Evolutionary conservation across 805 yeast species (phyloP), one percentile per base, ranked within the genome.

Genomic region (Blastobotrys americana): DNA sequence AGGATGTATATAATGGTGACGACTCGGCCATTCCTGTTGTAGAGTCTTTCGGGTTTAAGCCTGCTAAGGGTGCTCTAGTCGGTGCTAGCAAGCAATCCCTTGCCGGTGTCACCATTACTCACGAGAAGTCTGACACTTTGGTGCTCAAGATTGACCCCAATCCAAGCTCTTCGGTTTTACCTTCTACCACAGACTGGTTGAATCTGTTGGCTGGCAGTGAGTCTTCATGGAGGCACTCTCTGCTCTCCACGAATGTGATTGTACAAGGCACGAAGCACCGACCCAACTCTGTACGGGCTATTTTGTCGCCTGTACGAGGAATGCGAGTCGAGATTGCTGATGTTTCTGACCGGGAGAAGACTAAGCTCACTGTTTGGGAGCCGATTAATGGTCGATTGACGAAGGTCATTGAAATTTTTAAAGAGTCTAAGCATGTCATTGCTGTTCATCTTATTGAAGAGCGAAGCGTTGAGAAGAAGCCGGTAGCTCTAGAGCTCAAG

Each of bases 191-290:
- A 15, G 69, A 69, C 44, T 93, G 98, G 98, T 78, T 84, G 59
- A 69, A 78, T 44, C 69, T 81, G 47, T 72, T 93, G 55, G 96
- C 96, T 45, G 97, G 97, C 51, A 61, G 74, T 43, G 61, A 72
- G 49, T 77, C 77, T 59, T 78, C 76, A 65, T 93, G 99, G 99
- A 79, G 95, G 69, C 84, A 82, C 57, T 97, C 97, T 25, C 79
- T 93, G 66, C 71, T 93, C 52, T 71, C 89, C 19, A 74, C 90
- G 53, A 73, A 78, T 45, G 80, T 85, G 64, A 72, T 86, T 60
- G 93, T 88, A 48, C 97, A 93, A 71, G 95, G 85, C 46, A 71
- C 77, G 53, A 78, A 82, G 68, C 89, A 82, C 58, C 82, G 78
- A 52, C 61, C 77, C 34, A 93, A 89, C 67, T 86, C 97, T 23